A percentile compares a stretch with the other conserved stretches of the same genome.
phyloP scores from a whole-genome alignment of 305 asterid species.

The Fraxinus sp. region DNA sequence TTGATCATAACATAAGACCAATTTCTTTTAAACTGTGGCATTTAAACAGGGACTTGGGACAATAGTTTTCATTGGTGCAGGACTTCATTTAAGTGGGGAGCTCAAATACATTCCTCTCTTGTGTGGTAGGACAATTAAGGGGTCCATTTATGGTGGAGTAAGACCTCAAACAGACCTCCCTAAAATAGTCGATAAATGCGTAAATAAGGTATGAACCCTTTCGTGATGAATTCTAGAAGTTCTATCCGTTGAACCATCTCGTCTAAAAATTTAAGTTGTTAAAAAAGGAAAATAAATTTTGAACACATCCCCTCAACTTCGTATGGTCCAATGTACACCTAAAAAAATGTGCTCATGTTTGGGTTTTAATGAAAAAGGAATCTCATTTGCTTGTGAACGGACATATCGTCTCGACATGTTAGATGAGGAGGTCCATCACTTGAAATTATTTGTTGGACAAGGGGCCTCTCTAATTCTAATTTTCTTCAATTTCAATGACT shows the following conservation, averaged over 20 bases:
- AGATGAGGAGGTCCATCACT: background rate
- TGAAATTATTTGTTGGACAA: background rate
- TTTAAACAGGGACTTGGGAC: constrained; percentile 66
- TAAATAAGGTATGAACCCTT: constrained; percentile 48
- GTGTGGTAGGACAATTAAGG: constrained; percentile 61
- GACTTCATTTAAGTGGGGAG: constrained; percentile 48
- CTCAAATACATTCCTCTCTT: constrained; percentile 53
- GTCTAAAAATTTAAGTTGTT: background rate
- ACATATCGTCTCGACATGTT: background rate
- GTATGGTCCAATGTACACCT: background rate
- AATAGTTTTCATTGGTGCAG: constrained; percentile 58
- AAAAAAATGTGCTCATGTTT: background rate
- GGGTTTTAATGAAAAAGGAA: background rate
- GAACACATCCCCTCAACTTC: background rate
- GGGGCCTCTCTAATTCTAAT: background rate
- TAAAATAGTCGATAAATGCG: constrained; percentile 55
- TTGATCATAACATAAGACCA: background rate
- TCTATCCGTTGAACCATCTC: background rate
- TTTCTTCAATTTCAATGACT: background rate
- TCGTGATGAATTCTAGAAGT: background rate
- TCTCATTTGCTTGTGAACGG: background rate
- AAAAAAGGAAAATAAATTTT: background rate
- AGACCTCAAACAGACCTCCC: constrained; percentile 70
- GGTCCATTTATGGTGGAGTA: constrained; percentile 66
- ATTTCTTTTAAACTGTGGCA: background rate